Evolutionary conservation across 2,329 filamentous ascomycete genomes (phyloP).

Genomic region (Pseudocercospora musae): DNA sequence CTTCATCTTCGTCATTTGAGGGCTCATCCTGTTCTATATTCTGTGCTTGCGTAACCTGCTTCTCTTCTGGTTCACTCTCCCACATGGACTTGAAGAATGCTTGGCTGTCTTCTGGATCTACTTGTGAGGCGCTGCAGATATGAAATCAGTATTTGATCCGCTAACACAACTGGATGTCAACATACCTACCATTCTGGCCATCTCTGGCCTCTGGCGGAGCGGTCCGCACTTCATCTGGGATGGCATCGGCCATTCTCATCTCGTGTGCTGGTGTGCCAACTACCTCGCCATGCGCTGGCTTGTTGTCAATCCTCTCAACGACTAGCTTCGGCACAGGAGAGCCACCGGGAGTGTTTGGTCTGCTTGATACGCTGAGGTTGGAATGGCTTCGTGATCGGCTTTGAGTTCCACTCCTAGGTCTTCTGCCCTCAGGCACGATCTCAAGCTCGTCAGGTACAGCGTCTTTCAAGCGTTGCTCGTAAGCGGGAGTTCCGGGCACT

Average conservation of each 20-base stretch:
- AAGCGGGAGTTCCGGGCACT: conserved; percentile 59
- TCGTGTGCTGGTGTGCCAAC: conserved; percentile 59
- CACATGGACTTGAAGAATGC: conserved; percentile 35
- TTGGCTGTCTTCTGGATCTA: conserved; percentile 30
- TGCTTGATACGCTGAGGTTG: conserved; percentile 42
- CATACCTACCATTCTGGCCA: conserved; percentile 59
- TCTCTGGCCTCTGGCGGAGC: conserved; percentile 44
- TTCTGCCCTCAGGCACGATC: conserved; percentile 49
- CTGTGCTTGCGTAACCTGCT: conserved; percentile 13
- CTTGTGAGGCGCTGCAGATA: conserved; percentile 34
- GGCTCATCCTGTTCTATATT: conserved; percentile 27
- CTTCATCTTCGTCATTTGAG: conserved; percentile 56
- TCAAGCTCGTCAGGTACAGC: conserved; percentile 64
- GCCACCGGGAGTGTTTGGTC: conserved; percentile 50
- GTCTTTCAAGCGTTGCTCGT: conserved; percentile 56
- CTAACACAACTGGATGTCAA: conserved; percentile 7
- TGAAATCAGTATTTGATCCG: conserved; percentile 4
- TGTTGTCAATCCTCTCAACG: conserved; percentile 59
- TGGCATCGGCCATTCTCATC: conserved; percentile 56
- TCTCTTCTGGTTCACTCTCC: conserved; percentile 25
- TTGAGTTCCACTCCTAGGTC: conserved; percentile 37
- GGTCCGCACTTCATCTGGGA: conserved; percentile 56
- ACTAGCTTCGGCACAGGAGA: conserved; percentile 57
- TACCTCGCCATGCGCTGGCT: conserved; percentile 58
- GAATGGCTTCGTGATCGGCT: conserved; percentile 28